Evolutionary conservation across 441 rosid species (phyloP).

Genomic region (Corymbia calophylla): DNA sequence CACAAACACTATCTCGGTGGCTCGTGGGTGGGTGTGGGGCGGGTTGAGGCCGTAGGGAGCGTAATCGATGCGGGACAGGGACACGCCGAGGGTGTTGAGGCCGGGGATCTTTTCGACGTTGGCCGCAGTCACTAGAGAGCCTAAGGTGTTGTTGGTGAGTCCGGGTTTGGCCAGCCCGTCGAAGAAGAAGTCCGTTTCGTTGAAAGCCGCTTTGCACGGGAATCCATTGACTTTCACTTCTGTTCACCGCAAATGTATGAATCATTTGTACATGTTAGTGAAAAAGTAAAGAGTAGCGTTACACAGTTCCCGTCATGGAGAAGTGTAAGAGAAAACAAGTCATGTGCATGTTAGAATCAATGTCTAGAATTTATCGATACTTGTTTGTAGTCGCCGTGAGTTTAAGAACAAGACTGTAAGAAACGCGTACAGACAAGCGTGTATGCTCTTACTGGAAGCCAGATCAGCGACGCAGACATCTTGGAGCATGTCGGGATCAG

Average conservation of each 20-base stretch:
- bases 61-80: constrained; percentile 9
- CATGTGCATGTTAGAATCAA: background rate
- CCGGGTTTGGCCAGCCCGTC: constrained; percentile 5
- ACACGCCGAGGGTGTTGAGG: constrained; percentile 16
- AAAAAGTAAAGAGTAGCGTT: background rate
- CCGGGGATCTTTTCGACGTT: constrained; percentile 8
- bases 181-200: constrained; percentile 9
- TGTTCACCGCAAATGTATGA: background rate
- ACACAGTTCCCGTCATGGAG: constrained; percentile 3
- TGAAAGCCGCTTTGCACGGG: constrained; percentile 9
- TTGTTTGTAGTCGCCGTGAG: background rate
- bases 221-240: constrained; percentile 9
- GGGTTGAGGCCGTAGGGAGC: constrained; percentile 13
- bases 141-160: constrained; percentile 7
- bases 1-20: constrained; percentile 15
- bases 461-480: constrained; percentile 56
- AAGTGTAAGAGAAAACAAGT: background rate
- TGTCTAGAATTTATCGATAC: background rate
- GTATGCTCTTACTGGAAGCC: constrained; percentile 15
- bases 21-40: constrained; percentile 18
- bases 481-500: constrained; percentile 53
- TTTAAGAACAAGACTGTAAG: background rate
- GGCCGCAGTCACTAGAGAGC: constrained; percentile 2
- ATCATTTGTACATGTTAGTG: background rate
- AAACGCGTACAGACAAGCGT: background rate